A percentile compares a stretch with the other conserved stretches of the same genome.
Evolutionary conservation across 441 rosid species (phyloP).

Genomic region (Arabidopsis lyrata): DNA sequence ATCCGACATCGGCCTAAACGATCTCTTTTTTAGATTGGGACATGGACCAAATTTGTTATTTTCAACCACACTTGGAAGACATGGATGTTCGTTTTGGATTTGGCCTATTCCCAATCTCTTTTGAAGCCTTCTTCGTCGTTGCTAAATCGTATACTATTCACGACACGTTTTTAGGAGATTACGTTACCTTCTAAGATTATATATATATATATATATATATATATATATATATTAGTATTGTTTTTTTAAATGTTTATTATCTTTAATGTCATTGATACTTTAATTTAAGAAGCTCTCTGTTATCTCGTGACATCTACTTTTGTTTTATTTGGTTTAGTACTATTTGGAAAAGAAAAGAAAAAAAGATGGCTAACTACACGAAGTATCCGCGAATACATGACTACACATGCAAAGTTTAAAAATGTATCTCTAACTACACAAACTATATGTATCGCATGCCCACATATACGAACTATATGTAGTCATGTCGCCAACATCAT

Average conservation of each 20-base stretch:
- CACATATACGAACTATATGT: too few species aligned
- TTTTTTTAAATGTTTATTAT: background rate
- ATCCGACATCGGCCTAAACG: conserved; percentile 30
- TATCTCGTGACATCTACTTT: background rate
- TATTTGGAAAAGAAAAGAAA: conserved; percentile 16
- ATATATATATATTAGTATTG: background rate
- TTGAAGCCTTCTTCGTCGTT: background rate
- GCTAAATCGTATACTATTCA: background rate
- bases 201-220: too few species aligned
- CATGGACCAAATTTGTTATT: conserved; percentile 25
- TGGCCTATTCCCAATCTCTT: conserved; percentile 27
- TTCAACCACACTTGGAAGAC: background rate
- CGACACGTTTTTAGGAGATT: conserved; percentile 11
- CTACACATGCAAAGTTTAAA: too few species aligned
- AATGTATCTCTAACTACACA: too few species aligned
- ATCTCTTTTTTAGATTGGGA: conserved; percentile 13
- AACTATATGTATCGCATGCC: too few species aligned
- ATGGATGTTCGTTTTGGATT: conserved; percentile 14
- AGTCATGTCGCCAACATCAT: too few species aligned
- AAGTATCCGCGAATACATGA: too few species aligned
- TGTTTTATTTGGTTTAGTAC: background rate
- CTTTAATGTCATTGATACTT: conserved; percentile 11
- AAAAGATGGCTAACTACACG: too few species aligned
- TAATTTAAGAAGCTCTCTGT: conserved; percentile 1
- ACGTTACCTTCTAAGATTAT: conserved; percentile 10